Evolutionary conservation across 163 green algal species (phyloP).

Genomic region (Coccomyxa subellipsoidea): DNA sequence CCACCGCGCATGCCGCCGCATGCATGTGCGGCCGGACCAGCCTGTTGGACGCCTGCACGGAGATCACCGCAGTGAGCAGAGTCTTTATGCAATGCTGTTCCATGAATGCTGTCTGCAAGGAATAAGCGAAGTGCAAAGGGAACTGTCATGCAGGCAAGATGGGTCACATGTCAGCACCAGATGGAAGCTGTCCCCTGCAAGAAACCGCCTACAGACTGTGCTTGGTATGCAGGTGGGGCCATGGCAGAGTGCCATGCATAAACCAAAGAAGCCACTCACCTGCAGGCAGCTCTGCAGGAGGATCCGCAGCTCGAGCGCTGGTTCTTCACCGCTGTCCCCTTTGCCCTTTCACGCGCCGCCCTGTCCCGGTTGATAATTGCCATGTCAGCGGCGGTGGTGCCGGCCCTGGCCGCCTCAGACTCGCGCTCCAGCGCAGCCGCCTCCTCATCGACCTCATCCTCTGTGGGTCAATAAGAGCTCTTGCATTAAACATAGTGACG

Average conservation of each 20-base stretch:
- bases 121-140: no score
- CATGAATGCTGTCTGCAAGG: no score
- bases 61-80: no score
- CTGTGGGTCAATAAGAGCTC: no score
- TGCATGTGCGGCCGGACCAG: constrained; percentile 40
- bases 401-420: constrained; percentile 16
- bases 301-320: constrained; percentile 70
- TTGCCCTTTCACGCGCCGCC: constrained; percentile 30
- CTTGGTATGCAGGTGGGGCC: no score
- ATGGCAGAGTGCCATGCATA: no score
- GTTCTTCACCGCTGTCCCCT: constrained; percentile 36
- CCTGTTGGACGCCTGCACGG: constrained; percentile 43
- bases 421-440: constrained; percentile 27
- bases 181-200: no score
- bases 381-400: constrained; percentile 14
- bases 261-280: neutral
- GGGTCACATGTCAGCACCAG: no score
- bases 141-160: no score
- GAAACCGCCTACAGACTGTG: no score
- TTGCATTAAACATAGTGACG: no score
- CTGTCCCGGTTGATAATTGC: constrained; percentile 32
- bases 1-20: neutral
- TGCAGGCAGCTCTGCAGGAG: constrained; percentile 53
- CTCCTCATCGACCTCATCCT: constrained; percentile 18
- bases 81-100: neutral